These are phyloP conservation scores for Volvariella volvacea DNA, from an alignment of 1,284 basidiomycete genomes.

Conservation along the genomic window DNA sequence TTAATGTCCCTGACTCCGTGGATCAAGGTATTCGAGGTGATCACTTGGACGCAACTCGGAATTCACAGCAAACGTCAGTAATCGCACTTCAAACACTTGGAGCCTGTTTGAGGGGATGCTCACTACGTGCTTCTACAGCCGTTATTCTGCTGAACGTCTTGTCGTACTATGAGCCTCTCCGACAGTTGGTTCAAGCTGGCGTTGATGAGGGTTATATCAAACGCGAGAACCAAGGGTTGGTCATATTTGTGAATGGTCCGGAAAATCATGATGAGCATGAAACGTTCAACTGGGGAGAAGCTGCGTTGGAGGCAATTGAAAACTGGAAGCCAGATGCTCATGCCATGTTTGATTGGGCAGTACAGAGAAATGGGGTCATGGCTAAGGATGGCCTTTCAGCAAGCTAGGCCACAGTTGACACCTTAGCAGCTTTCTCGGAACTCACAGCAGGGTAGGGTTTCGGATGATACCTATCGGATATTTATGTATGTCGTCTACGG, in stretches of 20 bases:
- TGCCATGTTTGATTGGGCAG: constrained; percentile 39
- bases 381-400: background rate
- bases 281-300: constrained; percentile 71
- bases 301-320: constrained; percentile 60
- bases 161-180: constrained; percentile 76
- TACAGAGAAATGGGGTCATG: constrained; percentile 16
- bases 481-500: background rate
- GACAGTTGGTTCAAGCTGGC: constrained; percentile 61
- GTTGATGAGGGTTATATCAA: constrained; percentile 74
- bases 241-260: constrained; percentile 72
- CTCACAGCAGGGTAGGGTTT: too few species aligned
- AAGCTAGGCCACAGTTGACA: background rate
- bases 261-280: constrained; percentile 46
- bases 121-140: constrained; percentile 34
- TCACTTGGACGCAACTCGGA: constrained; percentile 88
- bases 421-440: too few species aligned
- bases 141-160: constrained; percentile 80
- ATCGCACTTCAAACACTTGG: constrained; percentile 1
- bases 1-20: background rate
- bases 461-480: too few species aligned
- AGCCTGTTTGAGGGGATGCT: background rate
- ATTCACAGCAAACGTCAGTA: constrained; percentile 80
- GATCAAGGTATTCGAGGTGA: constrained; percentile 76
- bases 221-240: constrained; percentile 48
- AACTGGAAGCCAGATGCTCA: constrained; percentile 42